Base-by-base conservation (phyloP, 1,284 basidiomycete genomes). In the Heterobasidion parviporum region DNA sequence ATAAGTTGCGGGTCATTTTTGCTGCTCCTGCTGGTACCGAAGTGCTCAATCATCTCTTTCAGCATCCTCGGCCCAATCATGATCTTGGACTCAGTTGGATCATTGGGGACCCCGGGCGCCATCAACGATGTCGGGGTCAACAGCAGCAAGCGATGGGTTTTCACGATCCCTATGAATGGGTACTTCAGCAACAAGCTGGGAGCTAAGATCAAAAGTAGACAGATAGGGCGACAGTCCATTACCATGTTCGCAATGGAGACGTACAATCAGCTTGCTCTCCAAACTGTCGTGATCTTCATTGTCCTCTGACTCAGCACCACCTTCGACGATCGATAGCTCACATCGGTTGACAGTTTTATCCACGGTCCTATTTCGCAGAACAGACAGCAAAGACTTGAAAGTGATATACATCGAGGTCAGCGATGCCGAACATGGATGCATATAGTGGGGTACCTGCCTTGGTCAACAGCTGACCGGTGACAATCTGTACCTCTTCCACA, bases 211-310 rank as follows among this genome's bases (percentile, higher is more conserved):
- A 45, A 45, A 46, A 26, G 26, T 26, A 26, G 26, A 38, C 48
- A 58, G 16, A 46, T 53, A 12, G 46, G 50, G 45, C 16, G 35
- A 54, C 33, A 14, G 8, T 32, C 32, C 63, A 70, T 62, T 65
- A 86, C 89, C 89, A 62, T 90, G 85, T 72, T 91, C 90, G 70
- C 89, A 92, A 63, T 89, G 77, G 53, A 92, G 68, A 58, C 83
- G 81, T 48, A 92, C 72, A 43, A 87, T 76, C 54, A 90, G 70
- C 64, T 78, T 83, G 65, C 82, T 87, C 68, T 89, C 87, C 9
- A 88, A 71, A 49, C 78, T 74, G 61, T 89, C 87, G 36, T 71
- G 67, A 41, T 82, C 80, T 35, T 82, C 81, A 45, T 82, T 80
- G 44, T 71, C 70, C 34, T 67, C 68, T 6, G 71, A 66, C 9